Percentiles rank a stretch among this genome's conserved stretches.
Evolutionary conservation across 2,329 filamentous ascomycete species (phyloP).

Genomic region (Ambrosiella beaveri): DNA sequence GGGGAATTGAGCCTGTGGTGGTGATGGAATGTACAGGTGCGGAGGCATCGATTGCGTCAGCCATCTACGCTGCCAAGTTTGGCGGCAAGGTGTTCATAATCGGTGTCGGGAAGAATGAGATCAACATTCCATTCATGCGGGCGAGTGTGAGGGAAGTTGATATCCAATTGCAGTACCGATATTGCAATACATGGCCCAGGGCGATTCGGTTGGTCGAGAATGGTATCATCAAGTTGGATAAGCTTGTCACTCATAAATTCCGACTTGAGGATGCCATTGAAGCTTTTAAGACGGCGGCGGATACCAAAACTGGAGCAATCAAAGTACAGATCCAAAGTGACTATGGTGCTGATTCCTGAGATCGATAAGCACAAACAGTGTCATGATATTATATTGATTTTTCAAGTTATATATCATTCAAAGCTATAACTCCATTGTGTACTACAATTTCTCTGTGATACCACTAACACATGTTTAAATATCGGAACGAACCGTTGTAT

Average conservation of each 20-base stretch:
- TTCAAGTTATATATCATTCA: too few relatives aligned
- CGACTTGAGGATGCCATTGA: constrained; percentile 69
- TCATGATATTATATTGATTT: too few relatives aligned
- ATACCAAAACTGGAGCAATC: constrained; percentile 86
- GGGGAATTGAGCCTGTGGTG: constrained; percentile 63
- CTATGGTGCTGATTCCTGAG: constrained; percentile 10
- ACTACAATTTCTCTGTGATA: neutral
- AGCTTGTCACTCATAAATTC: constrained; percentile 78
- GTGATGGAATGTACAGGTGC: constrained; percentile 90
- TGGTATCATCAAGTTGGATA: constrained; percentile 64
- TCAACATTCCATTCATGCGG: constrained; percentile 90
- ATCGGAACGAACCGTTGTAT: neutral
- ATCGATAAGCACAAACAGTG: too few relatives aligned
- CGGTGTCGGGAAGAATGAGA: constrained; percentile 87
- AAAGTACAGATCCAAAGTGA: constrained; percentile 82
- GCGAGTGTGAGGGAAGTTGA: constrained; percentile 83
- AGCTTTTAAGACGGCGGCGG: constrained; percentile 75
- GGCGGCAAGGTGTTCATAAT: constrained; percentile 96
- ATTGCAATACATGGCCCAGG: constrained; percentile 88
- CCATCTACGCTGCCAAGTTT: constrained; percentile 83
- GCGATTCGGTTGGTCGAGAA: constrained; percentile 78
- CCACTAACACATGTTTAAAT: neutral
- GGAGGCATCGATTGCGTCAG: constrained; percentile 69
- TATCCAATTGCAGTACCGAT: constrained; percentile 91
- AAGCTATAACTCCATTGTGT: too few relatives aligned